Evolutionary conservation across 768 basidiomycete species (phyloP), one percentile per base, ranked within the genome.

Genomic region (Pleurotus cornucopiae): DNA sequence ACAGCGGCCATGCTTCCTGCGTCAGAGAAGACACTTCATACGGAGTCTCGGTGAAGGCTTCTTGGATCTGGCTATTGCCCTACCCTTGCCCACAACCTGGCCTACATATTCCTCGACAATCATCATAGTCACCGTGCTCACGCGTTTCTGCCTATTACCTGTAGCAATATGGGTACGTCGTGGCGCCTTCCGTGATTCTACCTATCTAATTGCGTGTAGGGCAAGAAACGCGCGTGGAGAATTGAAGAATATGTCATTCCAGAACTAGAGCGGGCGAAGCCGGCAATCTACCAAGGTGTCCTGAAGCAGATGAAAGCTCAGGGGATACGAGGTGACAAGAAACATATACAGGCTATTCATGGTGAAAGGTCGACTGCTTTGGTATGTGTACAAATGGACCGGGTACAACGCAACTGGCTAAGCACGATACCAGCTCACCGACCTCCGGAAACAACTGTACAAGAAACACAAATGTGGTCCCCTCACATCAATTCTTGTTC

Each of bases 81-180:
- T 91, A n/a, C 90, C 90, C 1, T 73, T 82, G 60, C 88, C 91
- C 20, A 74, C 84, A 0, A 79, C 77, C 7, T 74, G 83, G 60
- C 89, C 91, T 0, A 70, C 83, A 0, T 92, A 92, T 69, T 81
- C 91, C 5, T 79, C 83, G 1, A 85, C 89, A 2, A 90, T 93
- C 57, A 85, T 92, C 51, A 64, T 91, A 2, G 75, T 83, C 55
- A 85, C 90, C 2, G 65, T 89, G 39, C 64, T 78, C 12, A 76
- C 81, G 40, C 83, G 91, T 63, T 71, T 85, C 25, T 80, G 89
- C 55, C 54, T 57, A 4, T 75, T 89, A 11, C 91, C 91, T 30
- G 73, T 88, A 56, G 82, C 88, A 62, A 66, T 91, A 76, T 92
- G 90, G 91, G 91, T 91, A 23, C 39, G 18, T 51, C n/a, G 6